phyloP scores from a whole-genome alignment of 2,329 filamentous ascomycete species.

The Verticillium nonalfalfae region DNA sequence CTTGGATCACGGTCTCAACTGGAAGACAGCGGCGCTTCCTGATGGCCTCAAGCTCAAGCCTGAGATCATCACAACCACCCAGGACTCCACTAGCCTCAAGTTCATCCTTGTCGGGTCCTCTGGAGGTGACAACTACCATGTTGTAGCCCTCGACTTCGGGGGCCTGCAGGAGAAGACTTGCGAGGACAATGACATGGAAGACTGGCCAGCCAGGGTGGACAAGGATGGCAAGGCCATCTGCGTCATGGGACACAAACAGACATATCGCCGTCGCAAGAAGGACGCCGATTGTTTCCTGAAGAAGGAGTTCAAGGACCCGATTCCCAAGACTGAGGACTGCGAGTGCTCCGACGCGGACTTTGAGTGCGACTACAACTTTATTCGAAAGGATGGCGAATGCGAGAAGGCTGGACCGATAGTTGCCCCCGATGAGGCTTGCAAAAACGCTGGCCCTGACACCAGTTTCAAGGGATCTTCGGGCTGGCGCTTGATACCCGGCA shows the following conservation, averaged over 20 bases:
- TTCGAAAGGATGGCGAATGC: slow-evolving; percentile 47
- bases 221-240: slow-evolving; percentile 77
- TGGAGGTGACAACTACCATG: slow-evolving; percentile 47
- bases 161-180: slow-evolving; percentile 77
- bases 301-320: slow-evolving; percentile 73
- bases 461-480: slow-evolving; percentile 83
- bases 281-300: slow-evolving; percentile 85
- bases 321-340: slow-evolving; percentile 66
- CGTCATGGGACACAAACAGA: slow-evolving; percentile 94
- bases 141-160: slow-evolving; percentile 78
- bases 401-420: slow-evolving; percentile 55
- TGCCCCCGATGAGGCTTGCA: slow-evolving; percentile 68
- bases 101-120: slow-evolving; percentile 70
- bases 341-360: slow-evolving; percentile 81
- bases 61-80: slow-evolving; percentile 74
- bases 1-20: slow-evolving; percentile 80
- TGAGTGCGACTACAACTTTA: slow-evolving; percentile 94
- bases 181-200: slow-evolving; percentile 70
- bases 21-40: slow-evolving; percentile 66
- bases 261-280: slow-evolving; percentile 77
- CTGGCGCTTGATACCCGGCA: slow-evolving; percentile 85
- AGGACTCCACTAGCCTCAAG: slow-evolving; percentile 87
- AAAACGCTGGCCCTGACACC: slow-evolving; percentile 54
- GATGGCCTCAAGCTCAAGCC: slow-evolving; percentile 62
- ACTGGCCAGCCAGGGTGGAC: slow-evolving; percentile 81